Conservation (phyloP, 1,284 basidiomycete genomes). For the Cryptococcus sp. region DNA sequence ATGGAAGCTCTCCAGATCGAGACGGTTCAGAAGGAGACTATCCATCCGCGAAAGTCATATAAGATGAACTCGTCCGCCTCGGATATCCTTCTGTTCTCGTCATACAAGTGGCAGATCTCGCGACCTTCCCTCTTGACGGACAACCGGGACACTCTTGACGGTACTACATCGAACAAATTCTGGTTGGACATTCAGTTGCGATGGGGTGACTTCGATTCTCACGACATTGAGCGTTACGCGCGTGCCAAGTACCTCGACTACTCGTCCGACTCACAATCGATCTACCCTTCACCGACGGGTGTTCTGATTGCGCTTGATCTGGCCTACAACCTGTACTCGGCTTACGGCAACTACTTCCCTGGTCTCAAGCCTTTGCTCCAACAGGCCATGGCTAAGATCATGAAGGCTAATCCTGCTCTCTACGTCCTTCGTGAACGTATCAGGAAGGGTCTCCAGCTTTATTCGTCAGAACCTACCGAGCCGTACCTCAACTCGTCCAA, state of each 20-base stretch:
- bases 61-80: constrained; percentile 97
- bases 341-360: constrained; percentile 99
- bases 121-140: constrained; percentile 95
- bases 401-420: constrained; percentile 80
- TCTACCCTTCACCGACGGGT: constrained; percentile 97
- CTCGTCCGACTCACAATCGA: constrained; percentile 92
- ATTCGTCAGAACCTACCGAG: constrained; percentile 98
- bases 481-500: constrained; percentile 92
- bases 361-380: constrained; percentile 97
- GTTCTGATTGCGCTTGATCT: constrained; percentile 96
- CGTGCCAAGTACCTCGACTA: constrained; percentile 87
- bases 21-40: constrained; percentile 99
- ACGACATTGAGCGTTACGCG: constrained; percentile 96
- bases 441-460: constrained; percentile 95
- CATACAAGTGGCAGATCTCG: constrained; percentile 98
- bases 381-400: constrained; percentile 99
- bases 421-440: constrained; percentile 98
- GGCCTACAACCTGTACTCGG: constrained; percentile 98
- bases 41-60: constrained; percentile 98
- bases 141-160: constrained; percentile 93
- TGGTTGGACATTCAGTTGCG: constrained; percentile 98
- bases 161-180: constrained; percentile 97
- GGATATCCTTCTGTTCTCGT: constrained; percentile 95
- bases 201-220: constrained; percentile 99
- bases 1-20: constrained; percentile 97